Base-by-base conservation (phyloP, 192 early-diverging fungal species). In the Linnemannia schmuckeri region DNA sequence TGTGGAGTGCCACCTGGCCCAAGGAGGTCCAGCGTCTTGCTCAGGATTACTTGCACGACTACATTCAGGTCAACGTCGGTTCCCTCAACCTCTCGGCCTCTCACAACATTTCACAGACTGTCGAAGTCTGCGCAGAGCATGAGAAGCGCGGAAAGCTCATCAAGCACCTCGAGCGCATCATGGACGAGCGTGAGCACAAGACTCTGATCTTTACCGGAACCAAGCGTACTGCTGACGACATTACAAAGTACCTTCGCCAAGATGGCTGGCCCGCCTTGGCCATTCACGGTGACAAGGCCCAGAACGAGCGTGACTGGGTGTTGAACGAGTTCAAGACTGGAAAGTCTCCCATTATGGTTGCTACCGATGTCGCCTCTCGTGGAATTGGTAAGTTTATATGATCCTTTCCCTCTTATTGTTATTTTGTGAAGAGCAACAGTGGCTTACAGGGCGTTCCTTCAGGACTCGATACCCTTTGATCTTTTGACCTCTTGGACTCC, bases 1-100 rank as follows among this genome's bases (percentile, higher is more conserved):
- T 99, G 97, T 99, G 97, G 97, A 97, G 96, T 88, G 99, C 99
- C 15, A 99, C 99, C 7, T 99, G 98, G 98, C 99, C 99, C 42
- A 98, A 97, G 90, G 95, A 97, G 70, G 97, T 99, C 13, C 96
- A 99, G 85, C 90, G 91, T 76, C 93, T 99, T 17, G 99, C 97
- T 27, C 91, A 95, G 63, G 97, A 98, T 79, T 99, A 96, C 81
- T 89, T 99, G 74, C 90, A 94, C 22, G 97, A 98, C 75, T 98
- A 95, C 83, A 99, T 99, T 88, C 97, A 98, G 87, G 97, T 99
- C 73, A 99, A 97, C 77, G 95, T 99, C 73, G 99, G 99, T 27
- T 98, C 97, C 27, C 84, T 98, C 37, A 96, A 97, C 33, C 92
- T 99, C 20, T 94, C 95, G n/a, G 98, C 99, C 47, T 96, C 93